These are phyloP conservation scores for Fusarium chuoi DNA, from an alignment of 2,329 filamentous ascomycete species.

Conservation along the genomic window DNA sequence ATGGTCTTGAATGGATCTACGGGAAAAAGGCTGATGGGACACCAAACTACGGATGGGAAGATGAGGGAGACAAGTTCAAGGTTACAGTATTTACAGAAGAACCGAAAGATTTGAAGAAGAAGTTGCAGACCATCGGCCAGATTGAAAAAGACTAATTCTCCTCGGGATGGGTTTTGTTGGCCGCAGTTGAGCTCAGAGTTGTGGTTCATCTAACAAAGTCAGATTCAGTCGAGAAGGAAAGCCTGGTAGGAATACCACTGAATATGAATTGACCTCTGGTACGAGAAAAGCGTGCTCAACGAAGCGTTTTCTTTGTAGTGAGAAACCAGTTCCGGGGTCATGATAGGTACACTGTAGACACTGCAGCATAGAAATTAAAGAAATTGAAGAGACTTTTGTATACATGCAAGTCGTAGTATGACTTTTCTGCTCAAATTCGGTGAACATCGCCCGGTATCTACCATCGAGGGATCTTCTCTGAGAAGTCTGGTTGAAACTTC, in stretches of 20 bases:
- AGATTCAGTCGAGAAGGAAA: no score
- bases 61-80: background rate
- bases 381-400: background rate
- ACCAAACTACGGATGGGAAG: background rate
- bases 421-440: background rate
- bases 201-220: background rate
- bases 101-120: background rate
- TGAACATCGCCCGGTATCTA: background rate
- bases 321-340: rapidly evolving
- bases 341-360: no score
- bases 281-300: background rate
- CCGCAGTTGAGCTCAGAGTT: rapidly evolving
- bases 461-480: conserved; percentile 48
- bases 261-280: no score
- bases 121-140: background rate
- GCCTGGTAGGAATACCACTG: no score
- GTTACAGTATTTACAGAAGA: background rate
- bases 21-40: background rate
- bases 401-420: background rate
- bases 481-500: conserved; percentile 50
- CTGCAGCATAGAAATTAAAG: no score
- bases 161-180: background rate
- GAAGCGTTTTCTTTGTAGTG: background rate
- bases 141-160: background rate
- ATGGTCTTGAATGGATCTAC: background rate